Conservation (phyloP, 1,284 basidiomycete genomes). For the Heliocybe sulcata region DNA sequence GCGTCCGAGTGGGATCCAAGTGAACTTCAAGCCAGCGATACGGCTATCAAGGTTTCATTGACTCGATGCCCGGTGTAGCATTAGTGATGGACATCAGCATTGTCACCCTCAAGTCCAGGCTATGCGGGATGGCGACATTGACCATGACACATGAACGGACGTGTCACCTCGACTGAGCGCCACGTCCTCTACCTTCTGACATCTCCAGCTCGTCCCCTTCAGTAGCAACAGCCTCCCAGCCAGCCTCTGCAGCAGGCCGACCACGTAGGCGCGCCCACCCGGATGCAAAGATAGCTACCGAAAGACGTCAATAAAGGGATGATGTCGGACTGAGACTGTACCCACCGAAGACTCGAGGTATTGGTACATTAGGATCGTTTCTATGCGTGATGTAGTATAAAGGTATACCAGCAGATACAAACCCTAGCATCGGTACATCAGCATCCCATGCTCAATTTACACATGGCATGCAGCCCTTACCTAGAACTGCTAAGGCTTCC, state of each 20-base stretch:
- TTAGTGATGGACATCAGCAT: not conserved
- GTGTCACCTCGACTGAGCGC: conserved; percentile 11
- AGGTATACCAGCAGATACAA: conserved; percentile 71
- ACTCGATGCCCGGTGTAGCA: not conserved
- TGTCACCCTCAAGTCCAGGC: not conserved
- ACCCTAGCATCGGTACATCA: conserved; percentile 31
- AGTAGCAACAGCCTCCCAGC: conserved; percentile 71
- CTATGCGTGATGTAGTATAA: conserved; percentile 78
- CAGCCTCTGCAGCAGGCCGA: conserved; percentile 42
- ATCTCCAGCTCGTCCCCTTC: conserved; percentile 71
- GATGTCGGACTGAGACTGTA: conserved; percentile 6
- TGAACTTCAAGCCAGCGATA: too few species aligned
- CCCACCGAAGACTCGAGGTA: conserved; percentile 43
- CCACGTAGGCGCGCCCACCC: conserved; percentile 40
- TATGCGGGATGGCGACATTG: conserved; percentile 6
- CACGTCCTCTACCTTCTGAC: conserved; percentile 23
- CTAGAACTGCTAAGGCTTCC: conserved; percentile 81
- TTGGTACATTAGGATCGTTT: conserved; percentile 30
- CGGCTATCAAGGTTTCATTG: not conserved
- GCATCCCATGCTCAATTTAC: not conserved
- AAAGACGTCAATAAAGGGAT: not conserved
- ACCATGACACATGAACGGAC: conserved; percentile 8
- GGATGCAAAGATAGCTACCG: conserved; percentile 35
- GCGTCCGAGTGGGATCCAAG: too few species aligned
- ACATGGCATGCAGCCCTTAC: conserved; percentile 34